Evolutionary conservation across 305 asterid species (phyloP).

Genomic region (Rubia peregrina): DNA sequence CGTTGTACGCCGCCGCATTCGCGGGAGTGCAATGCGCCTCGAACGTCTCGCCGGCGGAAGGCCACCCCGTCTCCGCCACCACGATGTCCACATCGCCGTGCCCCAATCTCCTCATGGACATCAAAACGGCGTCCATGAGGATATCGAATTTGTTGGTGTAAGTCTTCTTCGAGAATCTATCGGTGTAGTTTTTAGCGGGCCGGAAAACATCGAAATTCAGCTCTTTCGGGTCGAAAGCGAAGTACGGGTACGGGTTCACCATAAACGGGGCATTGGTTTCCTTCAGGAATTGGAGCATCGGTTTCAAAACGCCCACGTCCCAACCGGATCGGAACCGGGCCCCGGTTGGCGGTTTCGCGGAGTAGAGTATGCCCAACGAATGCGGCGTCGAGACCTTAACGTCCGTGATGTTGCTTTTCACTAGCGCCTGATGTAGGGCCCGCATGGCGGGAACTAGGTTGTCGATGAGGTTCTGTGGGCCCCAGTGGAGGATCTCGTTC

Average conservation of each 20-base stretch:
- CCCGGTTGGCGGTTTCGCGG: slow-evolving; percentile 55
- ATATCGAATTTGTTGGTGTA: slow-evolving; percentile 62
- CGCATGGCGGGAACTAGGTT: slow-evolving; percentile 63
- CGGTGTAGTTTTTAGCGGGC: neutral
- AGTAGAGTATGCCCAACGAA: slow-evolving; percentile 53
- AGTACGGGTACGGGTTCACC: slow-evolving; percentile 86
- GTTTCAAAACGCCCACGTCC: slow-evolving; percentile 53
- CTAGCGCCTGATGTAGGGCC: slow-evolving; percentile 42
- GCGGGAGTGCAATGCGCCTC: slow-evolving; percentile 54
- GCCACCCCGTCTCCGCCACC: slow-evolving; percentile 84
- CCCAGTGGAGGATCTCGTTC: slow-evolving; percentile 82
- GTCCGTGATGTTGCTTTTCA: slow-evolving; percentile 21
- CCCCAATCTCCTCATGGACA: slow-evolving; percentile 61
- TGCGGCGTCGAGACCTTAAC: slow-evolving; percentile 69
- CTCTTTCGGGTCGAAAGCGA: slow-evolving; percentile 32
- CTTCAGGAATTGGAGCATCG: slow-evolving; percentile 50
- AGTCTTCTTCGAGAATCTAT: neutral
- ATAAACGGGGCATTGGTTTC: slow-evolving; percentile 62
- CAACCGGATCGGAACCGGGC: slow-evolving; percentile 68
- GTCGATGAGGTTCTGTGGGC: slow-evolving; percentile 56
- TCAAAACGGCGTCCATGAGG: slow-evolving; percentile 53
- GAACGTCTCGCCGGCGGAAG: slow-evolving; percentile 49
- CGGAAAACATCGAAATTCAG: neutral
- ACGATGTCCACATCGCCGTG: slow-evolving; percentile 56
- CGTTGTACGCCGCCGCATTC: slow-evolving; percentile 67